These are phyloP conservation scores for Atalantia buxifolia DNA, from an alignment of 345 rosid species.

Conservation along the genomic window DNA sequence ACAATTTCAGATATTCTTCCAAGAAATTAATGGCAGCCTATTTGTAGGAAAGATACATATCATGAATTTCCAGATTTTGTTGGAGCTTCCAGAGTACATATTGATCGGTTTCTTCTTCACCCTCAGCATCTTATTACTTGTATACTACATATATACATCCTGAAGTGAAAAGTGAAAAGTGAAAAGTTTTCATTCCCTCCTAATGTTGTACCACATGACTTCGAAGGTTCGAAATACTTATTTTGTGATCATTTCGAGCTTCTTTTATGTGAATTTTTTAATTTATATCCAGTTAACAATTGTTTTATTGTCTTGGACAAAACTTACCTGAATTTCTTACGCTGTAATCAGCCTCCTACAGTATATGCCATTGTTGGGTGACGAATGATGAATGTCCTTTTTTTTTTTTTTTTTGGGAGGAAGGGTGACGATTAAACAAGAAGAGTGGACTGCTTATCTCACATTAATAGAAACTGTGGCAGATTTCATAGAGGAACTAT, in stretches of 20 bases:
- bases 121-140: background rate
- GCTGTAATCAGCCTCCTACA: background rate
- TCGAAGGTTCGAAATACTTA: background rate
- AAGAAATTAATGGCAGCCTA: conserved; percentile 22
- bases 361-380: no score
- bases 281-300: background rate
- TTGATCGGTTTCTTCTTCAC: background rate
- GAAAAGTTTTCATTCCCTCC: background rate
- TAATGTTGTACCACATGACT: background rate
- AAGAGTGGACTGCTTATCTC: no score
- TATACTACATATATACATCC: background rate
- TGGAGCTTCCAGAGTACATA: background rate
- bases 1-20: conserved; percentile 64
- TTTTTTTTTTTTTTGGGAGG: no score
- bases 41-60: background rate
- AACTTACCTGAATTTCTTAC: background rate
- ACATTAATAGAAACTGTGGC: no score
- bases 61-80: background rate
- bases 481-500: no score
- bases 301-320: background rate
- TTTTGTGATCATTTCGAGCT: background rate
- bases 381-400: no score
- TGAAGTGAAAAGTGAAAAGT: no score
- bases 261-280: background rate
- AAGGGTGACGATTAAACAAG: no score